A percentile compares a stretch with the other conserved stretches of the same genome.
Conservation (phyloP, 768 basidiomycete genomes). For the Termitomyces sp. region DNA sequence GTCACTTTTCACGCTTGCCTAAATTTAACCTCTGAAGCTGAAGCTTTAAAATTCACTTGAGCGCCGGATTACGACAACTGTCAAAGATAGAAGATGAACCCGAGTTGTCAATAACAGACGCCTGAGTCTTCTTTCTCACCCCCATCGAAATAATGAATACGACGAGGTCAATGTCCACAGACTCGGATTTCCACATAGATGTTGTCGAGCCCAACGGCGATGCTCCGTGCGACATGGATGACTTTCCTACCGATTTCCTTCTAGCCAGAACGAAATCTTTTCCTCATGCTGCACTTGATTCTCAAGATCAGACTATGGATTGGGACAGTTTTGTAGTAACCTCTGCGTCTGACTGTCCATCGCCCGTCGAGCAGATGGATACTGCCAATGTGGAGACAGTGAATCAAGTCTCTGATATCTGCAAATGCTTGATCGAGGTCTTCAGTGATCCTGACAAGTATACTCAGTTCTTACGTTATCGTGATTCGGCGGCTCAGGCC, state of each 20-base stretch:
- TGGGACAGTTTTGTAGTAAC: conserved; percentile 7
- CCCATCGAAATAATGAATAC: background rate
- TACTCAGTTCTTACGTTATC: conserved; percentile 13
- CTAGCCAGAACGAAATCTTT: background rate
- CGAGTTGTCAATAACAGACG: background rate
- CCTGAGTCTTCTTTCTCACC: background rate
- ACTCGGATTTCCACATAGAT: background rate
- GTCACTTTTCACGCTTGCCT: background rate
- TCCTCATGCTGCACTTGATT: background rate
- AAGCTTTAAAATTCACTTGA: background rate
- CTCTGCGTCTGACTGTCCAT: background rate
- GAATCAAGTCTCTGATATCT: conserved; percentile 8
- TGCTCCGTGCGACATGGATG: background rate
- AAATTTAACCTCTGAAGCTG: background rate
- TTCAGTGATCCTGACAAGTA: conserved; percentile 15
- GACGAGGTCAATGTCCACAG: background rate
- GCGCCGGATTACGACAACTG: background rate
- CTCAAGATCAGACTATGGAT: background rate
- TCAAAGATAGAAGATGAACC: background rate
- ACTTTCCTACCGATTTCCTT: background rate
- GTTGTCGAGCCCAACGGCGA: background rate
- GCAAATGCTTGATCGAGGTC: conserved; percentile 6
- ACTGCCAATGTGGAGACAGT: background rate
- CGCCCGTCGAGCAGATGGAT: background rate
- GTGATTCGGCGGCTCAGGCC: conserved; percentile 11